A percentile compares a stretch with the other conserved stretches of the same genome.
Conservation (phyloP, 345 rosid species). For the Salix exigua region DNA sequence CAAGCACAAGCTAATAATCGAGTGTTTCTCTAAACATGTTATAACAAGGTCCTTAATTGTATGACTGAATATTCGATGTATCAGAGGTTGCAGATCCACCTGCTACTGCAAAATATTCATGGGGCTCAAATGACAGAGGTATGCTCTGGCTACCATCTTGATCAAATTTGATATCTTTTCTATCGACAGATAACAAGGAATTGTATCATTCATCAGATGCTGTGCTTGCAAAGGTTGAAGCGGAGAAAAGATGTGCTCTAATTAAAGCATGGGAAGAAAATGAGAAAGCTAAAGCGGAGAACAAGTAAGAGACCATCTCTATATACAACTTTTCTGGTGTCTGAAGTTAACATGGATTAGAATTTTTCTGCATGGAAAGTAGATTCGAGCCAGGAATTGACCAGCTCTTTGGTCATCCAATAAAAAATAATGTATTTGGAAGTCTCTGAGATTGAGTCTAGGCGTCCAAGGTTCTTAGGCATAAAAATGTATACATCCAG, state of each 20-base stretch:
- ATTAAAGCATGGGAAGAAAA: constrained; percentile 82
- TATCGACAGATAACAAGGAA: not conserved
- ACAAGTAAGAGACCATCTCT: constrained; percentile 45
- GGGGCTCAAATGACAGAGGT: constrained; percentile 28
- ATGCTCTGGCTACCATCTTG: not conserved
- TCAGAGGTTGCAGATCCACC: constrained; percentile 20
- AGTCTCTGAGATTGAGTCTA: not conserved
- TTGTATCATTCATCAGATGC: constrained; percentile 28
- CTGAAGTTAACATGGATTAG: not conserved
- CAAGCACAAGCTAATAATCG: not conserved
- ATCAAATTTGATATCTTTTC: not conserved
- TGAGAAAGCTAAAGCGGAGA: constrained; percentile 73
- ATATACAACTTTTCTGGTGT: not conserved
- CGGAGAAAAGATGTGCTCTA: constrained; percentile 59
- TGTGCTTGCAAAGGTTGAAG: constrained; percentile 45
- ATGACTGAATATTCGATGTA: constrained; percentile 5
- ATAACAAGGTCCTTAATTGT: not conserved
- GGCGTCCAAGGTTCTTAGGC: not conserved
- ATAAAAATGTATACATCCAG: not conserved
- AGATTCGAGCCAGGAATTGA: not conserved
- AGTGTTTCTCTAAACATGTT: not conserved
- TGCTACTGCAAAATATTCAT: constrained; percentile 2
- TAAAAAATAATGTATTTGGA: not conserved
- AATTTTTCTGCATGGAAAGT: not conserved
- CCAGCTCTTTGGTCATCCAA: not conserved